phyloP scores from a whole-genome alignment of 208 protist species.

The Trypanosoma brucei region DNA sequence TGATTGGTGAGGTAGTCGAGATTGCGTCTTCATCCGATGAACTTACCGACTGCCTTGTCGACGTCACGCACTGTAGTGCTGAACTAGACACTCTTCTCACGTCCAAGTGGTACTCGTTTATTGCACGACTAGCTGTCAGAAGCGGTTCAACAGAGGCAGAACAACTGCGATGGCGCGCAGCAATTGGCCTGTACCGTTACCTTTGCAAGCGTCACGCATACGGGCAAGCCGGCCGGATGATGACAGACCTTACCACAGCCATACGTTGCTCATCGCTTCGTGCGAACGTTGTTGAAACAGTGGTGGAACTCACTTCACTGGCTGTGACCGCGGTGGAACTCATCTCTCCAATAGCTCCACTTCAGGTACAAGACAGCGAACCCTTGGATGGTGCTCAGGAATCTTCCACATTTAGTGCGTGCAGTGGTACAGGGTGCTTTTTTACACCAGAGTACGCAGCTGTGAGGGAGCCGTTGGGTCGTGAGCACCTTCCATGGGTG shows the following conservation, averaged over 20 bases:
- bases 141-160: constrained; percentile 33
- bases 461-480: constrained; percentile 33
- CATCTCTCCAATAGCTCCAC: constrained; percentile 41
- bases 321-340: constrained; percentile 63
- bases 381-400: not conserved
- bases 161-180: constrained; percentile 44
- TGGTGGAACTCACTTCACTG: constrained; percentile 54
- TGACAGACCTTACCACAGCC: constrained; percentile 59
- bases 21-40: constrained; percentile 41
- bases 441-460: not conserved
- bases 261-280: constrained; percentile 55
- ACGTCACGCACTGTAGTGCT: constrained; percentile 22
- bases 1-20: constrained; percentile 36
- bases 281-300: constrained; percentile 27
- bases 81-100: constrained; percentile 43
- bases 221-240: constrained; percentile 65
- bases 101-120: constrained; percentile 55
- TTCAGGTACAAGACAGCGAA: constrained; percentile 7
- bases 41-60: constrained; percentile 32
- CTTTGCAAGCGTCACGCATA: constrained; percentile 74
- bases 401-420: not conserved
- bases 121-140: constrained; percentile 52
- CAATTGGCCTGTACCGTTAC: constrained; percentile 65
- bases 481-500: constrained; percentile 67
- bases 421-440: constrained; percentile 2